Evolutionary conservation across 257 asterid genomes (phyloP).

Genomic region (Ehretia macrophylla): DNA sequence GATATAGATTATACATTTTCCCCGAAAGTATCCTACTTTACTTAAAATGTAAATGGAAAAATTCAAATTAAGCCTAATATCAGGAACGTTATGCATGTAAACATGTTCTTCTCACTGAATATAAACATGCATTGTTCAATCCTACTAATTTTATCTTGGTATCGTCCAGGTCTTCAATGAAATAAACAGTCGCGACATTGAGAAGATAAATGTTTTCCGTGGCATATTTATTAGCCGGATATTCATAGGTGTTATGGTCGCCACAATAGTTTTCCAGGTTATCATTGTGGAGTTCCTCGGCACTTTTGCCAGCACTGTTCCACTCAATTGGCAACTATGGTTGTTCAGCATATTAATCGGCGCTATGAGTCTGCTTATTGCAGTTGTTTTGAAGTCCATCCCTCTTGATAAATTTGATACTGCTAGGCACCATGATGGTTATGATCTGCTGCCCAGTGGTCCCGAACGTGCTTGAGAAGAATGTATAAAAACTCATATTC

Average conservation of each 20-base stretch:
- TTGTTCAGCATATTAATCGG: constrained; percentile 55
- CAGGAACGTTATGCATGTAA: no score
- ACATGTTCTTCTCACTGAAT: no score
- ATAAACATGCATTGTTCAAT: not conserved
- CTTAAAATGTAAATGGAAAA: no score
- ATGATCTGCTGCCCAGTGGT: constrained; percentile 55
- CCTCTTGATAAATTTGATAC: constrained; percentile 39
- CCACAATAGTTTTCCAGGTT: constrained; percentile 79
- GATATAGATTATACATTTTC: no score
- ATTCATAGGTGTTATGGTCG: constrained; percentile 56
- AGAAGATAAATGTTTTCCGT: constrained; percentile 73
- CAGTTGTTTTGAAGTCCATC: constrained; percentile 73
- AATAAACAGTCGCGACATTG: constrained; percentile 92
- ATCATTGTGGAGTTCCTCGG: constrained; percentile 87
- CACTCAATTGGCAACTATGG: constrained; percentile 83
- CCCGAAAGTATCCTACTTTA: no score
- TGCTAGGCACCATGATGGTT: constrained; percentile 61
- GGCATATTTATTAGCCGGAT: constrained; percentile 71
- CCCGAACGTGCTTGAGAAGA: constrained; percentile 33
- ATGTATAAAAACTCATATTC: no score
- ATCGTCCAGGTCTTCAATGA: constrained; percentile 83
- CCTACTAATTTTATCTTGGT: not conserved
- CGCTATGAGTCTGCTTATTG: constrained; percentile 57
- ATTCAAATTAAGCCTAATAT: no score
- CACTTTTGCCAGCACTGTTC: constrained; percentile 87